A percentile compares a stretch with the other conserved stretches of the same genome.
phyloP scores from a whole-genome alignment of 2,329 filamentous ascomycete species.

The Verticillium dahliae region DNA sequence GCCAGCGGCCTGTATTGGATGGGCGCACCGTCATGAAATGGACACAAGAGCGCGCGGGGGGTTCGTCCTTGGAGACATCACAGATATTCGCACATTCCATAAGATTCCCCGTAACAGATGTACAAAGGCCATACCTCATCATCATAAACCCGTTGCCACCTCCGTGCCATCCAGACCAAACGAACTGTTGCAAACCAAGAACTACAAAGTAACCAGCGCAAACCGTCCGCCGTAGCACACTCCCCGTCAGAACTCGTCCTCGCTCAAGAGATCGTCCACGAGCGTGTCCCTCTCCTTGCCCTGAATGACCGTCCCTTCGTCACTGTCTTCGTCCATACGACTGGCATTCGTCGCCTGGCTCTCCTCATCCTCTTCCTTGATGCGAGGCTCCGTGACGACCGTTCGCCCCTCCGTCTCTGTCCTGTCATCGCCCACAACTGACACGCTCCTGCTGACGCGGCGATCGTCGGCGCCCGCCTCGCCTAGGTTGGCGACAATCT shows the following conservation, averaged over 20 bases:
- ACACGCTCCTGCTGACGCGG: constrained; percentile 36
- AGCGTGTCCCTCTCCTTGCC: constrained; percentile 24
- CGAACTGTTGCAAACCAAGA: not conserved
- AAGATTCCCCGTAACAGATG: not conserved
- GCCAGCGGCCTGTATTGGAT: constrained; percentile 46
- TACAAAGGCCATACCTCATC: not conserved
- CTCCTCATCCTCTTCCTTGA: constrained; percentile 43
- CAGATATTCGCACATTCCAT: not conserved
- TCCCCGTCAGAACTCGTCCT: constrained; percentile 24
- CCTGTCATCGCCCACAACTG: constrained; percentile 26
- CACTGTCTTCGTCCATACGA: constrained; percentile 19
- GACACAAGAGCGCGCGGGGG: not conserved
- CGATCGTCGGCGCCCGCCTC: constrained; percentile 32
- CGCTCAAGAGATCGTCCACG: constrained; percentile 32
- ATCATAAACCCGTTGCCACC: not conserved
- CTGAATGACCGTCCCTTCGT: constrained; percentile 16
- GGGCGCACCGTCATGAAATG: not conserved
- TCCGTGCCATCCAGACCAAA: not conserved
- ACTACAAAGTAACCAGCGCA: not conserved
- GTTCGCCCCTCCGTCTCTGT: constrained; percentile 28
- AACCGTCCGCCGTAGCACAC: not conserved
- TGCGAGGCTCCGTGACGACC: constrained; percentile 32
- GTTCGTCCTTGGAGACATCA: not conserved
- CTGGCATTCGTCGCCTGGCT: constrained; percentile 25
- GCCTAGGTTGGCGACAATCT: constrained; percentile 57